phyloP scores from a whole-genome alignment of 2,329 filamentous ascomycete species.

The Botrytis medusae region DNA sequence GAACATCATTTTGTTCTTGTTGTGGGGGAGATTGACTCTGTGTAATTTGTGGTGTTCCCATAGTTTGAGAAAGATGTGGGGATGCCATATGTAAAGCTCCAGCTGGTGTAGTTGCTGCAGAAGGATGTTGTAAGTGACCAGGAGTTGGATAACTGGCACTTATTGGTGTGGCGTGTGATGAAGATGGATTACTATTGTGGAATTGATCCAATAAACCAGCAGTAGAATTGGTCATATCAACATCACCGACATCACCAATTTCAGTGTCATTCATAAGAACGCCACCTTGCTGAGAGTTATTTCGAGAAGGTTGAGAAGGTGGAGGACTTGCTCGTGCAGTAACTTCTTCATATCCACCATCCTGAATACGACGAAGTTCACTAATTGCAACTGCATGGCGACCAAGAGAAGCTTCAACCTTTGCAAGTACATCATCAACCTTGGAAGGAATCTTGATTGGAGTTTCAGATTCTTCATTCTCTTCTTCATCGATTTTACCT shows the following conservation, averaged over 20 bases:
- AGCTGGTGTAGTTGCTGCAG: conserved; percentile 56
- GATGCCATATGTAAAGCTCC: conserved; percentile 43
- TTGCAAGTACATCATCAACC: conserved; percentile 71
- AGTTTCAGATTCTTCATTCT: conserved; percentile 40
- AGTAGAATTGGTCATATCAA: conserved; percentile 58
- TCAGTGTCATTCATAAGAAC: conserved; percentile 60
- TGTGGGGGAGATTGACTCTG: conserved; percentile 18
- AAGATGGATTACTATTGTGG: conserved; percentile 55
- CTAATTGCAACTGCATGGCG: conserved; percentile 64
- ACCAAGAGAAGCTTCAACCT: conserved; percentile 71
- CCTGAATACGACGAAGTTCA: conserved; percentile 69
- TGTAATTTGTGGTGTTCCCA: conserved; percentile 32
- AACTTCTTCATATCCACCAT: conserved; percentile 69
- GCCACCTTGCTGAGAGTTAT: conserved; percentile 55
- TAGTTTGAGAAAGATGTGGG: conserved; percentile 42
- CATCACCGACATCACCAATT: conserved; percentile 56
- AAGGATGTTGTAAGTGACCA: conserved; percentile 58
- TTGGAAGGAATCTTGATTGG: conserved; percentile 43
- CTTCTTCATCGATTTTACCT: conserved; percentile 54
- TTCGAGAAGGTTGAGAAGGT: conserved; percentile 55
- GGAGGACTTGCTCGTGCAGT: conserved; percentile 35
- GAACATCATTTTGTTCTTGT: conserved; percentile 24
- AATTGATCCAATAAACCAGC: conserved; percentile 68
- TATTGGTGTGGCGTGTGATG: conserved; percentile 58
- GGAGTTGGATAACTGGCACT: conserved; percentile 57